Evolutionary conservation across 148 eudicot species (phyloP).

Genomic region (Rheum nobile): DNA sequence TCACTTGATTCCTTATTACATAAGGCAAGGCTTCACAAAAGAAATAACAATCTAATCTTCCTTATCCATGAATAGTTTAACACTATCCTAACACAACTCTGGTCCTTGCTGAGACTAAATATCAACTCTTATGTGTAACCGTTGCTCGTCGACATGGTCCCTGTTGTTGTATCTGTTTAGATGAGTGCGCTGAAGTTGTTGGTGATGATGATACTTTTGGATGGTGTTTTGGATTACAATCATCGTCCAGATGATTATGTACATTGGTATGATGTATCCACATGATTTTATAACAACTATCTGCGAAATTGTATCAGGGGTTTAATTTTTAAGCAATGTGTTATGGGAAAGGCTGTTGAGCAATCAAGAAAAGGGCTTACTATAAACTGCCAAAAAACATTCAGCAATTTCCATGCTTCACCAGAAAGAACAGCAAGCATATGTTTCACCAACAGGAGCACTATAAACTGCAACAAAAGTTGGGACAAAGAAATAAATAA

Average conservation of each 20-base stretch:
- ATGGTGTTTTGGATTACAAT: constrained; percentile 35
- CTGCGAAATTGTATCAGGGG: constrained; percentile 19
- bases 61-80: no score
- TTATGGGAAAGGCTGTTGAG: neutral
- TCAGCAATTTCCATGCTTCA: constrained; percentile 26
- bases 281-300: constrained; percentile 36
- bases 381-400: neutral
- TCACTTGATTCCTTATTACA: no score
- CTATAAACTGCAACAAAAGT: constrained; percentile 38
- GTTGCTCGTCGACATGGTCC: neutral
- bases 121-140: neutral
- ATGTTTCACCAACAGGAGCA: constrained; percentile 45
- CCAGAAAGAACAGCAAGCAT: constrained; percentile 23
- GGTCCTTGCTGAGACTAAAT: neutral
- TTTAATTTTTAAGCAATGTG: neutral
- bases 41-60: no score
- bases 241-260: constrained; percentile 36
- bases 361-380: constrained; percentile 11
- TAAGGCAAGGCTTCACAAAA: no score
- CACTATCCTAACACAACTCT: no score
- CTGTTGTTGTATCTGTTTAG: neutral
- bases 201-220: constrained; percentile 24
- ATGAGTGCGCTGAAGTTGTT: neutral
- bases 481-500: neutral
- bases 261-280: constrained; percentile 69